Evolutionary conservation across 2,329 filamentous ascomycete species (phyloP).

Genomic region (Aspergillus fumigatiaffinis): DNA sequence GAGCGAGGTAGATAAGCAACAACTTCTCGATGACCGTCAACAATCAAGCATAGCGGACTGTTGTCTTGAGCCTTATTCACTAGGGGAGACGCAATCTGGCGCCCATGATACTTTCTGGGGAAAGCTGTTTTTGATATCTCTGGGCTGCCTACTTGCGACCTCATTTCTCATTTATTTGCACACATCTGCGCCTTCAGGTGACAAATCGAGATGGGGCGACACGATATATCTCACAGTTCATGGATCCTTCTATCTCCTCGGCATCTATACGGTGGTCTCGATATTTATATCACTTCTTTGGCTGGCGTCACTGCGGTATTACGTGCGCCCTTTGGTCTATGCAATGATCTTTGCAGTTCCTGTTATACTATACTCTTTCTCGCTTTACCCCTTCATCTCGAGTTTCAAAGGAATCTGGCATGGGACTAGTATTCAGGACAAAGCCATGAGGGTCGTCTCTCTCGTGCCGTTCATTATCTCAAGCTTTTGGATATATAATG

Average conservation of each 20-base stretch:
- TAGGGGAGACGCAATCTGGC: slow-evolving; percentile 65
- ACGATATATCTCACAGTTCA: slow-evolving; percentile 89
- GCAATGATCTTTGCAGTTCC: slow-evolving; percentile 80
- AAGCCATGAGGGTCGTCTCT: slow-evolving; percentile 81
- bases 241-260: slow-evolving; percentile 82
- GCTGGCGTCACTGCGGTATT: slow-evolving; percentile 83
- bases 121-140: slow-evolving; percentile 78
- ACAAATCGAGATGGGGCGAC: slow-evolving; percentile 71
- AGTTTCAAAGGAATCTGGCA: slow-evolving; percentile 76
- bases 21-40: slow-evolving; percentile 42
- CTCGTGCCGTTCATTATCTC: slow-evolving; percentile 70
- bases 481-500: slow-evolving; percentile 76
- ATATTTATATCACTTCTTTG: slow-evolving; percentile 83
- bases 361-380: slow-evolving; percentile 80
- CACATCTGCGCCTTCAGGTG: slow-evolving; percentile 66
- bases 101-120: slow-evolving; percentile 89
- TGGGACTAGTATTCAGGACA: slow-evolving; percentile 79
- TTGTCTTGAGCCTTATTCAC: slow-evolving; percentile 54
- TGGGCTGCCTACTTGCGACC: slow-evolving; percentile 80
- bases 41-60: slow-evolving; percentile 49
- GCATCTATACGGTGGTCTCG: slow-evolving; percentile 86
- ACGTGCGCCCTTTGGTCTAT: slow-evolving; percentile 78
- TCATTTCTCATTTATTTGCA: slow-evolving; percentile 88
- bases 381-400: slow-evolving; percentile 83
- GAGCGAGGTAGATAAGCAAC: slow-evolving; percentile 50